Evolutionary conservation across 2,329 filamentous ascomycete genomes (phyloP).

Genomic region (Fusarium sp.): DNA sequence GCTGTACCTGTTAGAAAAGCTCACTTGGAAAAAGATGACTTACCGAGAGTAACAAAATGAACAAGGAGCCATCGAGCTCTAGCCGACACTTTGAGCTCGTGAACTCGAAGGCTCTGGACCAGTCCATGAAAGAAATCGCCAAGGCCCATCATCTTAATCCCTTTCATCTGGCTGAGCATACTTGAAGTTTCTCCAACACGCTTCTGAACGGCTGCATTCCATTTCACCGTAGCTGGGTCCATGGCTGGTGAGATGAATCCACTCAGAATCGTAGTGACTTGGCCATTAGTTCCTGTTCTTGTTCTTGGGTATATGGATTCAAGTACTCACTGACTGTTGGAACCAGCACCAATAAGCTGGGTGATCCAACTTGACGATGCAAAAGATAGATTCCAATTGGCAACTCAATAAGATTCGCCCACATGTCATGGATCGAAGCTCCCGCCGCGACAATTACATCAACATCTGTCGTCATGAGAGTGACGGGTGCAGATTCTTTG

Average conservation of each 20-base stretch:
- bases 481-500: conserved; percentile 53
- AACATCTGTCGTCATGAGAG: conserved; percentile 59
- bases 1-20: conserved; percentile 19
- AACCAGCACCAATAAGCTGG: conserved; percentile 43
- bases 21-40: neutral
- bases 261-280: conserved; percentile 35
- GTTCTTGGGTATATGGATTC: neutral
- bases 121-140: conserved; percentile 45
- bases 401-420: conserved; percentile 52
- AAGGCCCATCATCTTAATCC: conserved; percentile 57
- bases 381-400: conserved; percentile 51
- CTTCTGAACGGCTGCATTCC: conserved; percentile 53
- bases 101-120: conserved; percentile 49
- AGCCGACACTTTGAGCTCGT: conserved; percentile 53
- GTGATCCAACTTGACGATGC: conserved; percentile 47
- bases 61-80: conserved; percentile 50
- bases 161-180: conserved; percentile 55
- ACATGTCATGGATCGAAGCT: conserved; percentile 49
- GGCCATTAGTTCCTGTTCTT: neutral
- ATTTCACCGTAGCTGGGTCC: conserved; percentile 49
- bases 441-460: conserved; percentile 46
- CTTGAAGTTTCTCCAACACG: conserved; percentile 52
- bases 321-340: conserved; percentile 40
- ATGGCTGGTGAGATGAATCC: conserved; percentile 39
- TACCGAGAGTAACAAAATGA: conserved; percentile 45